phyloP scores from a whole-genome alignment of 2,329 filamentous ascomycete genomes.

The Ilyonectria robusta region DNA sequence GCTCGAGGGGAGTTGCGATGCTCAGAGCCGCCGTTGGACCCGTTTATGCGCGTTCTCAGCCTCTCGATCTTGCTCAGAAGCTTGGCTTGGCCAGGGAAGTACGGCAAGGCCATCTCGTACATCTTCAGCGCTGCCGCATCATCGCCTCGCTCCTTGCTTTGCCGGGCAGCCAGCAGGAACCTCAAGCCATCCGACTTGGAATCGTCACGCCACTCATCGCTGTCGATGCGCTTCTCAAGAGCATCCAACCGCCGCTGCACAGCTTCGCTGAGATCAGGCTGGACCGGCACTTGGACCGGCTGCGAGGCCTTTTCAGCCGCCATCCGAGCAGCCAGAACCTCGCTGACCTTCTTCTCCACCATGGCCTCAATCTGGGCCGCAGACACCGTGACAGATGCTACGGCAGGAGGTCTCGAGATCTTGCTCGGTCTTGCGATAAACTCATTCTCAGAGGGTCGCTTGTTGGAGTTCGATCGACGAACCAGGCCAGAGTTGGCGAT shows the following conservation, averaged over 20 bases:
- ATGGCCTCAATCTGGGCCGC: slow-evolving; percentile 88
- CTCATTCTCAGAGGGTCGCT: slow-evolving; percentile 61
- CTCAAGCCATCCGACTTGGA: slow-evolving; percentile 85
- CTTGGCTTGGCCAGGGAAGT: slow-evolving; percentile 89
- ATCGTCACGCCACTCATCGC: slow-evolving; percentile 74
- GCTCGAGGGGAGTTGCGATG: slow-evolving; percentile 42
- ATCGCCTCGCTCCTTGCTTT: slow-evolving; percentile 88
- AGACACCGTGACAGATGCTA: slow-evolving; percentile 66
- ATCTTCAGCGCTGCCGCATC: slow-evolving; percentile 83
- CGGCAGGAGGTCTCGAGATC: slow-evolving; percentile 48
- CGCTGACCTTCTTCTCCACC: slow-evolving; percentile 91
- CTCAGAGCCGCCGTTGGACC: slow-evolving; percentile 40
- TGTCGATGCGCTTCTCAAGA: slow-evolving; percentile 87
- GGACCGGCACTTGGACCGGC: slow-evolving; percentile 51
- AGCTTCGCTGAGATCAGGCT: slow-evolving; percentile 77
- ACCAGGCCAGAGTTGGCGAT: slow-evolving; percentile 53
- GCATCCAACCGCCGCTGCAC: slow-evolving; percentile 86
- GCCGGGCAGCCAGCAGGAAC: slow-evolving; percentile 90
- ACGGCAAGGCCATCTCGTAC: slow-evolving; percentile 87
- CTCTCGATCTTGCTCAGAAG: slow-evolving; percentile 78
- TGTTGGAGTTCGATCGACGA: slow-evolving; percentile 53
- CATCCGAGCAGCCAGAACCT: slow-evolving; percentile 83
- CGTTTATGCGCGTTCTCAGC: slow-evolving; percentile 66
- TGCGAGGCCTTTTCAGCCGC: slow-evolving; percentile 62
- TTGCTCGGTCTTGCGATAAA: slow-evolving; percentile 63